Base-by-base conservation (phyloP, 106 monocot species). In the Vanilla planifolia region DNA sequence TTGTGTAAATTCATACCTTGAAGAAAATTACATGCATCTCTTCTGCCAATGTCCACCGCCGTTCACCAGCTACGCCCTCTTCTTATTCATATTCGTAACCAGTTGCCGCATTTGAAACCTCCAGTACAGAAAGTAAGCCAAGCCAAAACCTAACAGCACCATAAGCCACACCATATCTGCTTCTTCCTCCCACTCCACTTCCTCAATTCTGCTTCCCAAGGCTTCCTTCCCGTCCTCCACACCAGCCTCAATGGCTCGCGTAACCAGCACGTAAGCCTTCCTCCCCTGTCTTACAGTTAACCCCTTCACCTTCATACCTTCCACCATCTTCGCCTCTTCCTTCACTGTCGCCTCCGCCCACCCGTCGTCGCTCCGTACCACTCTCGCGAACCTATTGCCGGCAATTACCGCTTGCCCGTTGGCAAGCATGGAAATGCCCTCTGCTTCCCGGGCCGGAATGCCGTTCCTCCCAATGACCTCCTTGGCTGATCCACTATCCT, bases 81-180 rank as follows among this genome's bases (percentile, higher is more conserved):
- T 95, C 78, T 90, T 95, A 78, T 86, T 90, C 67, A 95, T 51
- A 39, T 63, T 63, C 26, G 43, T 26, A 1, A 69, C 86, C 16
- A 95, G 77, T 51, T 74, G 52, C 51, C 84, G 29, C 95, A 95
- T 95, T 80, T 95, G 89, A 35, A 95, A 83, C 65, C 95, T 86
- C 95, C 95, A 95, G 51, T 62, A 89, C 44, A 75, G 22, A 44
- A 95, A 90, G 15, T 81, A 74, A n/a, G 68, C 81, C 33, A 96
- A 36, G 3, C 84, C 95, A 22, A 84, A 26, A 2, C 90, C 89
- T 8, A 90, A 3, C 62, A 87, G 48, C 20, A 90, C 72, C 56
- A 96, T 29, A 1, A 42, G 68, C 80, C 72, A 68, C 9, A 87
- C 50, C 86, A 86, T 73, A 59, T 90, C 95, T 40, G 77, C 90